Evolutionary conservation across 1,284 basidiomycete species (phyloP), one percentile per base, ranked within the genome.

Genomic region (Veloboletus limbatus): DNA sequence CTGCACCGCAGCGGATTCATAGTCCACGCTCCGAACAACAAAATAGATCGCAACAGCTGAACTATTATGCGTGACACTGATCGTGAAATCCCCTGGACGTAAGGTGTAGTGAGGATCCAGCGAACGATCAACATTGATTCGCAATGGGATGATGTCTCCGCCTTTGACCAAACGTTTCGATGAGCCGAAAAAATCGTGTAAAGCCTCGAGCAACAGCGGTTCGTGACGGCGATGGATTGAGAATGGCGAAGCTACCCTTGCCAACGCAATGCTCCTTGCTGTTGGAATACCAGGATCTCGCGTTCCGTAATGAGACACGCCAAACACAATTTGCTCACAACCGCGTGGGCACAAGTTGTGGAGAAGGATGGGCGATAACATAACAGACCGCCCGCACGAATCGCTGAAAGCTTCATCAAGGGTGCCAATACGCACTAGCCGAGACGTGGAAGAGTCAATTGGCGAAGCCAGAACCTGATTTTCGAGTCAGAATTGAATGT

Each of bases 221-320:
- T 97, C 89, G 58, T 90, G 90, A 26, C 73, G 69, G 46, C 85
- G 85, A 63, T 87, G 82, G 6, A 81, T 81, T 1, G 89, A 84
- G 51, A 87, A 69, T 1, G 92, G 83, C 0, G 92, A 92, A 0
- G 92, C 86, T 4, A 99, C 75, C 16, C 93, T 80, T 2, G 93
- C 86, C 28, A 99, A 72, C 1, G 88, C 90, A 25, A 97, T 73
- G 6, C 79, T 73, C 45, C 70, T 73, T 2, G 93, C 93, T 8
- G 70, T 78, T 0, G 93, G 92, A 21, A 95, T 69, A 3, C 38
- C 34, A 22, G 53, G 48, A 32, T 54, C 41, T n/a, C 52, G 48
- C 10, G 37, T 16, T 25, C 57, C 81, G 54, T 81, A 80, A 5
- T 81, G 79, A 51, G 75, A 78, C 8, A 75, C 61, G 5, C 69